phyloP scores from a whole-genome alignment of 495 filamentous ascomycete species.

The Filosporella fistucella region DNA sequence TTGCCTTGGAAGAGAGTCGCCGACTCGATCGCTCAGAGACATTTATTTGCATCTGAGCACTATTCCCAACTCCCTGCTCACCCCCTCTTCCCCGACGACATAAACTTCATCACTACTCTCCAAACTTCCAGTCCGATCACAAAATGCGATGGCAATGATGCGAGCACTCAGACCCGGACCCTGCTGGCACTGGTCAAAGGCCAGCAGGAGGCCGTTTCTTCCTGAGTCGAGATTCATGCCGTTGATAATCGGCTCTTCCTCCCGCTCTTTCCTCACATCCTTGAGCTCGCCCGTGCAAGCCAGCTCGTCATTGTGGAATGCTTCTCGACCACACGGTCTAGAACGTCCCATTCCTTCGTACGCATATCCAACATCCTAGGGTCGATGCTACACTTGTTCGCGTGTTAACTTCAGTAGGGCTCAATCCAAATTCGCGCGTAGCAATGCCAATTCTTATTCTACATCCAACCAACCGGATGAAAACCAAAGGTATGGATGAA shows the following conservation, averaged over 20 bases:
- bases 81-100: background rate
- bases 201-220: too few relatives aligned
- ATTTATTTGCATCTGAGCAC: too few relatives aligned
- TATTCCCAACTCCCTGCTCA: background rate
- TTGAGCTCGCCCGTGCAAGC: background rate
- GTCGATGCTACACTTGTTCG: background rate
- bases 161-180: slow-evolving; percentile 2
- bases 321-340: background rate
- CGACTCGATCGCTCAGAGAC: too few relatives aligned
- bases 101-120: background rate
- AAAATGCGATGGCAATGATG: slow-evolving; percentile 16
- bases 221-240: slow-evolving; percentile 6
- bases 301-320: background rate
- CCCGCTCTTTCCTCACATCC: background rate
- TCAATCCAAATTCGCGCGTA: background rate
- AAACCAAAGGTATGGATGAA: background rate
- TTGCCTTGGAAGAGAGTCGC: too few relatives aligned
- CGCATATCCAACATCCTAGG: background rate
- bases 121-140: slow-evolving; percentile 1
- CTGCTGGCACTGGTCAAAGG: background rate
- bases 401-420: slow-evolving; percentile 3
- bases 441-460: slow-evolving; percentile 4
- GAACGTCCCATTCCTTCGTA: background rate
- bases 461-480: background rate
- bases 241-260: too few relatives aligned